Base-by-base conservation (phyloP, 1,284 basidiomycete species). In the Apiotrichum mycotoxinovorans region DNA sequence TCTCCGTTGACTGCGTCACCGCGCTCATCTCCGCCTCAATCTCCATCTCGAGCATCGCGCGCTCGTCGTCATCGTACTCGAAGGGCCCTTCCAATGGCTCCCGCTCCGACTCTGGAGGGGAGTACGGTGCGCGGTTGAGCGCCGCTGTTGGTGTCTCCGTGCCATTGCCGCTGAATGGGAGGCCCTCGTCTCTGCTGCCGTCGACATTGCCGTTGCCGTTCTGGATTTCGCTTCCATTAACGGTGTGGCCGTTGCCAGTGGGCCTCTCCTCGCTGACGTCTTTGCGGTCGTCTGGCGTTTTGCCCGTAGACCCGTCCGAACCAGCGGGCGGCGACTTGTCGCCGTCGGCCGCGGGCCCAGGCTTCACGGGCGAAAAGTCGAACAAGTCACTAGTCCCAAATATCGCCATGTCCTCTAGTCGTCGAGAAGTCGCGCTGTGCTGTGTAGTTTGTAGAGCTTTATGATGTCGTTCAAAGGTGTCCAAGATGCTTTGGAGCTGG, bases 21-120 rank as follows among this genome's bases (percentile, higher is more conserved):
- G 42, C 35, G 25, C 22, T 20, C 41, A 25, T 45, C 43, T 12
- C 25, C 43, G 26, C 26, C 45, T 30, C 41, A 33, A 22, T 35
- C 41, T 30, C 66, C 40, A 55, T 54, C 34, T 67, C 66, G 56
- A 60, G 56, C 61, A 64, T 46, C 14, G 60, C 65, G 49, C 38
- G 40, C 42, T 64, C 51, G 52, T 68, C 67, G 45, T 67, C 67
- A 43, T 69, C 67, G 41, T 61, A 56, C 48, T 66, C 58, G 15
- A 44, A 47, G 4, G 61, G 62, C 48, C 63, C 66, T 46, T 69
- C 69, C 63, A 4, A 62, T 30, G 30, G n/a, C n/a, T 30, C 30
- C 7, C 5, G 51, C 27, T 64, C 60, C 4, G 64, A 64, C 3
- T n/a, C n/a, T n/a, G 67, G 67, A 14, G 68, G 61, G 12, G 54